Conservation (phyloP, 352 stramenopile species). For the Phytophthora megakarya region DNA sequence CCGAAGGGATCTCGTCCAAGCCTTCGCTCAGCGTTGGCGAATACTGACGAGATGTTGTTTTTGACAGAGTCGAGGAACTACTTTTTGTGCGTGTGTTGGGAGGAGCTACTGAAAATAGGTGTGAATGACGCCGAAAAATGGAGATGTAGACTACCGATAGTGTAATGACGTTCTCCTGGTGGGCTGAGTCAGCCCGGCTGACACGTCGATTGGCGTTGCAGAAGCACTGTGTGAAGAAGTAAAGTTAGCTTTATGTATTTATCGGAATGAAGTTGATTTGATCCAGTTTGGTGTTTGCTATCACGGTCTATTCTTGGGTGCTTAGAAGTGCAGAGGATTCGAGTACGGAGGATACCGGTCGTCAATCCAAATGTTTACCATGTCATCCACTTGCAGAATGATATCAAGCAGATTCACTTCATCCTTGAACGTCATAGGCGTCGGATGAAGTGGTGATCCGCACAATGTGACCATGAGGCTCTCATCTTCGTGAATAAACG, state of each 20-base stretch:
- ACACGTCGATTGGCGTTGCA: slow-evolving; percentile 9
- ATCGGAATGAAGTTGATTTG: slow-evolving; percentile 19
- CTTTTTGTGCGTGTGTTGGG: slow-evolving; percentile 23
- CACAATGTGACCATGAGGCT: slow-evolving; percentile 64
- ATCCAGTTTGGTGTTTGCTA: slow-evolving; percentile 13
- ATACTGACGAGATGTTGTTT: slow-evolving; percentile 24
- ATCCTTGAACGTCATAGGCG: slow-evolving; percentile 59
- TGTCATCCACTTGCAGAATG: slow-evolving; percentile 69
- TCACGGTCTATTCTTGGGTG: neutral
- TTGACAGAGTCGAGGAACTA: slow-evolving; percentile 17
- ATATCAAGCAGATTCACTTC: slow-evolving; percentile 61
- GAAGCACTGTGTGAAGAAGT: slow-evolving; percentile 8
- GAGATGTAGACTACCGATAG: slow-evolving; percentile 32
- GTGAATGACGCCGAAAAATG: slow-evolving; percentile 1
- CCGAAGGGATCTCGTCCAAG: neutral
- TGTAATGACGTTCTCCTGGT: slow-evolving; percentile 21
- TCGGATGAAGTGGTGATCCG: slow-evolving; percentile 56
- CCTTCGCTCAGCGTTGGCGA: slow-evolving; percentile 6
- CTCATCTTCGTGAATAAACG: slow-evolving; percentile 57
- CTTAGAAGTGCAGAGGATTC: slow-evolving; percentile 71
- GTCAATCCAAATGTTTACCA: slow-evolving; percentile 80
- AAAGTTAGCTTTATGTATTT: slow-evolving; percentile 29
- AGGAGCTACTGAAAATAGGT: neutral
- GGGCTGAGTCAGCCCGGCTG: no score
- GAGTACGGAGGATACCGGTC: slow-evolving; percentile 70